These are phyloP conservation scores for Phytopythium delawarense DNA, from an alignment of 352 stramenopile species.

Conservation along the genomic window DNA sequence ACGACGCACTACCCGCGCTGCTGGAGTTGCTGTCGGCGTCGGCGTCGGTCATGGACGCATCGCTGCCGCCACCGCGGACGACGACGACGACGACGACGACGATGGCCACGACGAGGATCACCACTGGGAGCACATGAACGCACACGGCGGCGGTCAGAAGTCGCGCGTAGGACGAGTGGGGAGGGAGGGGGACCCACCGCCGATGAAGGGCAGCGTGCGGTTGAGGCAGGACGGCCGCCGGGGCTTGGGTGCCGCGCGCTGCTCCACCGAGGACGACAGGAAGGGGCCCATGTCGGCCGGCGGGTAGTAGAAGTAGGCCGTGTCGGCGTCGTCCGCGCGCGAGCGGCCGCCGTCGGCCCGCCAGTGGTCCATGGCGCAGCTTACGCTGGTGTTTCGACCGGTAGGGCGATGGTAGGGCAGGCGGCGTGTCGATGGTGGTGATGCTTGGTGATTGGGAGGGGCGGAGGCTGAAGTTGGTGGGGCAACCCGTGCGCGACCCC, in stretches of 20 bases:
- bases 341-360: background rate
- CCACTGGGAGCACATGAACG: conserved; percentile 6
- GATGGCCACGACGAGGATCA: conserved; percentile 37
- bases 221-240: conserved; percentile 16
- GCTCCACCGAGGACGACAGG: conserved; percentile 20
- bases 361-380: background rate
- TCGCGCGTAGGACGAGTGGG: background rate
- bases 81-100: conserved; percentile 36
- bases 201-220: conserved; percentile 19
- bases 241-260: conserved; percentile 20
- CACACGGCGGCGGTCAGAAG: background rate
- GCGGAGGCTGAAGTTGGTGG: background rate
- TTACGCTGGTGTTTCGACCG: background rate
- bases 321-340: conserved; percentile 20
- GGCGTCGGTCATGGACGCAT: conserved; percentile 1
- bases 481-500: background rate
- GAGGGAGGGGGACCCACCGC: conserved; percentile 10
- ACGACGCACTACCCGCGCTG: conserved; percentile 6
- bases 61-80: conserved; percentile 18
- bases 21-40: background rate
- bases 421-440: background rate
- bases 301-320: conserved; percentile 23
- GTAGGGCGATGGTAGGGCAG: background rate
- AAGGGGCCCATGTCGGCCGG: conserved; percentile 23
- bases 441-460: background rate